A percentile compares a stretch with the other conserved stretches of the same genome.
phyloP scores from a whole-genome alignment of 768 basidiomycete species.

The Lactarius sanguifluus region DNA sequence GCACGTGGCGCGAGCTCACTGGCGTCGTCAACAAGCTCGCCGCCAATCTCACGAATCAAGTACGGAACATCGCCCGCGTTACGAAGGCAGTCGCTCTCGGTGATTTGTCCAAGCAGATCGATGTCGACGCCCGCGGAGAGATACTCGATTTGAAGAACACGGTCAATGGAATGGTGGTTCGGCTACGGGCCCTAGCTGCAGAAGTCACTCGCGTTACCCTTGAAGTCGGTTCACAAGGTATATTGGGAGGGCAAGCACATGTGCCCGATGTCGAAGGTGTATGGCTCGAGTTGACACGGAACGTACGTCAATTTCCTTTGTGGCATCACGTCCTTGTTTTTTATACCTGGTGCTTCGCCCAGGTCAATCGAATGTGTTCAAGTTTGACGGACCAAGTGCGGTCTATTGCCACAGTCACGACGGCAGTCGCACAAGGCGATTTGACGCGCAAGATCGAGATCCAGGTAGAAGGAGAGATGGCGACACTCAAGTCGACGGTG shows the following conservation, averaged over 20 bases:
- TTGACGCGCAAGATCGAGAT: slow-evolving; percentile 90
- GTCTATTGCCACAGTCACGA: slow-evolving; percentile 77
- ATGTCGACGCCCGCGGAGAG: slow-evolving; percentile 85
- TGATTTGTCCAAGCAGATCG: slow-evolving; percentile 85
- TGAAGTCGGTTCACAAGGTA: slow-evolving; percentile 83
- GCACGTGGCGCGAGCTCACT: slow-evolving; percentile 79
- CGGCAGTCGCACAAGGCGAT: slow-evolving; percentile 85
- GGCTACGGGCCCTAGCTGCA: slow-evolving; percentile 61
- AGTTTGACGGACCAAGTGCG: slow-evolving; percentile 76
- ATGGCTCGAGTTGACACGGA: slow-evolving; percentile 75
- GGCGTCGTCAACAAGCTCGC: slow-evolving; percentile 78
- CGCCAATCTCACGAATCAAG: slow-evolving; percentile 62
- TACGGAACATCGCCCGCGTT: slow-evolving; percentile 53
- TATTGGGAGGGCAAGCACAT: slow-evolving; percentile 80
- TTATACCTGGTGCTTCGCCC: background rate
- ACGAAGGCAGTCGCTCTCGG: slow-evolving; percentile 78
- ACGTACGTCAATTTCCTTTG: slow-evolving; percentile 44
- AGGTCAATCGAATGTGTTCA: slow-evolving; percentile 77
- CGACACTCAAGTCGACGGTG: slow-evolving; percentile 73
- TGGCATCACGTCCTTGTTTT: slow-evolving; percentile 5
- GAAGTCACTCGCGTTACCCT: slow-evolving; percentile 81
- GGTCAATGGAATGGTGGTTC: slow-evolving; percentile 49
- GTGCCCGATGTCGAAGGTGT: slow-evolving; percentile 86
- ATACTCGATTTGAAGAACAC: slow-evolving; percentile 74
- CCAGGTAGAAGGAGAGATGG: slow-evolving; percentile 81